Percentiles rank a stretch among this genome's conserved stretches.
These are phyloP conservation scores for Brassica hybrid DNA, from an alignment of 441 rosid species.

Conservation along the genomic window DNA sequence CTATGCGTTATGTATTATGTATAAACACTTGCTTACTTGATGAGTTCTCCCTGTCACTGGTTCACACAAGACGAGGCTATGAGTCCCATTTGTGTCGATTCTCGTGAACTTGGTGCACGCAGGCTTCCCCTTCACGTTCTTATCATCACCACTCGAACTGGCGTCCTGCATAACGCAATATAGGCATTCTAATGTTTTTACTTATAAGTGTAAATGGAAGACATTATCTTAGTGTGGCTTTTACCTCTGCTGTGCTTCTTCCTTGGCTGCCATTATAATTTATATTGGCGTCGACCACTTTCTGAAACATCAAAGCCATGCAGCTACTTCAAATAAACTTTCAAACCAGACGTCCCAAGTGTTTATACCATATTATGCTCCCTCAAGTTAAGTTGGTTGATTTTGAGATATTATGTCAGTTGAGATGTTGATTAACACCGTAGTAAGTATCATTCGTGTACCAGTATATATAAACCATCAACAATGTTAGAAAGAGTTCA, in stretches of 20 bases:
- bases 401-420: conserved; percentile 10
- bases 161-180: conserved; percentile 51
- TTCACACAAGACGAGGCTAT: conserved; percentile 85
- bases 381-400: not conserved
- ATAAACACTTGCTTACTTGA: conserved; percentile 64
- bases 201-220: conserved; percentile 2
- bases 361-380: no score
- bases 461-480: not conserved
- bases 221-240: conserved; percentile 28
- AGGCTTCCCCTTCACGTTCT: conserved; percentile 65
- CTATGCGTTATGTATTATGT: no score
- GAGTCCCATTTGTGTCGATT: conserved; percentile 72
- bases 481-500: conserved; percentile 9
- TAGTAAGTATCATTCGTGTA: no score
- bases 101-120: conserved; percentile 86
- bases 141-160: conserved; percentile 46
- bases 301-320: conserved; percentile 52
- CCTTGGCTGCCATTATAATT: conserved; percentile 77
- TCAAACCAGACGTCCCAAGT: not conserved
- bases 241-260: conserved; percentile 78
- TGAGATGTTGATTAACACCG: not conserved
- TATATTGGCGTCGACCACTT: conserved; percentile 64
- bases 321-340: conserved; percentile 16
- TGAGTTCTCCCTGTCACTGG: conserved; percentile 93
- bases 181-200: not conserved